phyloP scores from a whole-genome alignment of 2,329 filamentous ascomycete genomes.

The Cercospora canescens region DNA sequence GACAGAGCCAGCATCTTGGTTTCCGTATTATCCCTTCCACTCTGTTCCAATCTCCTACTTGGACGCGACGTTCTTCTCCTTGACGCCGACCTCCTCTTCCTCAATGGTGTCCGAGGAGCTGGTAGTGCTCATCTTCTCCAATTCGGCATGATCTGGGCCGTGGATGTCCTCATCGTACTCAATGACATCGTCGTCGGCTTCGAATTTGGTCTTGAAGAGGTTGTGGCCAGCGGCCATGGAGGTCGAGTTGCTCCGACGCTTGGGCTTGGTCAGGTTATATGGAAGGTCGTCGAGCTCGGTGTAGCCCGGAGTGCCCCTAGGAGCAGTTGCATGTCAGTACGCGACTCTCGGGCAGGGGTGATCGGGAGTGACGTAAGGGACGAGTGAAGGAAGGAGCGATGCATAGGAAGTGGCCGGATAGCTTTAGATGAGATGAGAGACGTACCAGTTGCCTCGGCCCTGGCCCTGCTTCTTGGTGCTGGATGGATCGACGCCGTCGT shows the following conservation, averaged over 20 bases:
- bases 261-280: slow-evolving; percentile 81
- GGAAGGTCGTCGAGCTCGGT: slow-evolving; percentile 76
- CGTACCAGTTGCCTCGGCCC: slow-evolving; percentile 92
- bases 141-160: slow-evolving; percentile 57
- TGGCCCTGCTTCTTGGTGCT: slow-evolving; percentile 96
- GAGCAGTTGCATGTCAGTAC: slow-evolving; percentile 1
- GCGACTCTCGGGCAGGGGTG: neutral
- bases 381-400: neutral
- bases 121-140: slow-evolving; percentile 52
- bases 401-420: slow-evolving; percentile 16
- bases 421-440: slow-evolving; percentile 14
- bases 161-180: slow-evolving; percentile 73
- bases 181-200: slow-evolving; percentile 85
- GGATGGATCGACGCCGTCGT: slow-evolving; percentile 78
- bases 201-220: slow-evolving; percentile 96
- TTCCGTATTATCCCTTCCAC: neutral
- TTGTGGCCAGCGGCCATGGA: slow-evolving; percentile 67
- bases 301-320: slow-evolving; percentile 79
- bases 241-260: slow-evolving; percentile 91
- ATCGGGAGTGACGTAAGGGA: neutral
- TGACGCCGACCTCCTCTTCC: slow-evolving; percentile 58
- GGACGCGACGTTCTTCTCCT: slow-evolving; percentile 11
- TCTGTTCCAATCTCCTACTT: slow-evolving; percentile 3
- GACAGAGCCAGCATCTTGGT: slow-evolving; percentile 15
- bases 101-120: slow-evolving; percentile 55